Base-by-base conservation (phyloP, 495 filamentous ascomycete species). In the Neurospora africana region DNA sequence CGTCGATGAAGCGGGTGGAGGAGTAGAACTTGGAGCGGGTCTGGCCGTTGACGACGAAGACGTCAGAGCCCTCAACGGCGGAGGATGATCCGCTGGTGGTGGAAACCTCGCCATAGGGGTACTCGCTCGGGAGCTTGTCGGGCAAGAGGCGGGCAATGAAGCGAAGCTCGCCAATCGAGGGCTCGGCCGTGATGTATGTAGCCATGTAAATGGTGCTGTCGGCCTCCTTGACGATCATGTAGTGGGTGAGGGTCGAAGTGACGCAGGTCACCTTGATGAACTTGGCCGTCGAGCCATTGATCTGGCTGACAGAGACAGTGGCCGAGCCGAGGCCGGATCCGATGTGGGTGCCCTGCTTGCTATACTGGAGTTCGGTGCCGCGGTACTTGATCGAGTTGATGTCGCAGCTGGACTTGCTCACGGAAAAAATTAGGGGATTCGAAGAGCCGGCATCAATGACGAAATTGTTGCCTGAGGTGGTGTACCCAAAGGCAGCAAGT, bases 1-100 rank as follows among this genome's bases (percentile, higher is more conserved):
- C 88, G 76, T 91, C 89, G 79, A 91, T 91, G 79, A 91, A 91
- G 1, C 87, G 83, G 17, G 89, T 82, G 74, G 86, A 88, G 19
- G 87, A 90, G 81, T 89, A 91, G 82, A 91, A 91, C 78, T 91
- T 91, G 78, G 85, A 87, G 33, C 89, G 86, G 0, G 89, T 91
- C 75, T 90, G 81, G 15, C 88, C 87, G 73, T 84, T 76, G 41
- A 91, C 87, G 40, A 88, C 68, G 74, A 85, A 91, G 75, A 91
- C 89, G 72, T 91, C 89, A 0, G 85, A 87, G 23, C 89, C 89
- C 75, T 91, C 89, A 58, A 91, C 80, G 2, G 83, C 80, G 21
- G 82, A 81, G 38, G 82, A 83, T 33, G 82, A 84, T 10, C 80
- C 81, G 3, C 81, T 80, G 8, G 84, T 89, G n/a, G 86, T 86